phyloP scores from a whole-genome alignment of 768 basidiomycete genomes.

The Chiua virens region DNA sequence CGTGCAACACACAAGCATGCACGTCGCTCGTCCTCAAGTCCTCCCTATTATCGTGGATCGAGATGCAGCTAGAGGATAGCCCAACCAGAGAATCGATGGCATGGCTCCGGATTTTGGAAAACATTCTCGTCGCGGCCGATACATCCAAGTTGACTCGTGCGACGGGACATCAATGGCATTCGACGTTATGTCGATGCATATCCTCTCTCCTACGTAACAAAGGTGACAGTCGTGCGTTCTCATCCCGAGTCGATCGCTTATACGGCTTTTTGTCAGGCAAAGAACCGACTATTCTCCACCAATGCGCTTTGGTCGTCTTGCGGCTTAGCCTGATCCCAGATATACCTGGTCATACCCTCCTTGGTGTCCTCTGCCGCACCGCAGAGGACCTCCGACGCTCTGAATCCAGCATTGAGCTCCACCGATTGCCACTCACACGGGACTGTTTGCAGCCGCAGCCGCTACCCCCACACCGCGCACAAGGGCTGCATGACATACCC shows the following conservation, averaged over 20 bases:
- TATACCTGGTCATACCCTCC: constrained; percentile 24
- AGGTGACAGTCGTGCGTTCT: constrained; percentile 1
- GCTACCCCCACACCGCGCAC: constrained; percentile 35
- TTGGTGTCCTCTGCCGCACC: constrained; percentile 31
- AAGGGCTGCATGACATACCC: constrained; percentile 37
- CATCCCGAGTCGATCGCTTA: not conserved
- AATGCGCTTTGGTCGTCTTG: constrained; percentile 33
- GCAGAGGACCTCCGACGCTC: constrained; percentile 28
- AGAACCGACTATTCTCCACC: constrained; percentile 16
- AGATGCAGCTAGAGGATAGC: constrained; percentile 54
- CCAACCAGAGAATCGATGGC: constrained; percentile 44
- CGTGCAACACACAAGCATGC: constrained; percentile 66
- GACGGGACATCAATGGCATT: constrained; percentile 61
- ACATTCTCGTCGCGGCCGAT: constrained; percentile 54
- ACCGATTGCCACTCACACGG: not conserved
- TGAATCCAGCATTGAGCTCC: constrained; percentile 22
- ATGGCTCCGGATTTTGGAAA: constrained; percentile 68
- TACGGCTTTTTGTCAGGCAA: constrained; percentile 10
- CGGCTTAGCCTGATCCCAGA: constrained; percentile 39
- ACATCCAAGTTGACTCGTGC: constrained; percentile 49
- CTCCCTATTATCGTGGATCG: constrained; percentile 78
- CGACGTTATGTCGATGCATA: constrained; percentile 54
- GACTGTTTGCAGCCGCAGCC: constrained; percentile 4
- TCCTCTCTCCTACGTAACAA: constrained; percentile 12
- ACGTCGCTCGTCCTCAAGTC: constrained; percentile 72